These are phyloP conservation scores for Ceratocystis variospora DNA, from an alignment of 2,329 filamentous ascomycete species.

Conservation along the genomic window DNA sequence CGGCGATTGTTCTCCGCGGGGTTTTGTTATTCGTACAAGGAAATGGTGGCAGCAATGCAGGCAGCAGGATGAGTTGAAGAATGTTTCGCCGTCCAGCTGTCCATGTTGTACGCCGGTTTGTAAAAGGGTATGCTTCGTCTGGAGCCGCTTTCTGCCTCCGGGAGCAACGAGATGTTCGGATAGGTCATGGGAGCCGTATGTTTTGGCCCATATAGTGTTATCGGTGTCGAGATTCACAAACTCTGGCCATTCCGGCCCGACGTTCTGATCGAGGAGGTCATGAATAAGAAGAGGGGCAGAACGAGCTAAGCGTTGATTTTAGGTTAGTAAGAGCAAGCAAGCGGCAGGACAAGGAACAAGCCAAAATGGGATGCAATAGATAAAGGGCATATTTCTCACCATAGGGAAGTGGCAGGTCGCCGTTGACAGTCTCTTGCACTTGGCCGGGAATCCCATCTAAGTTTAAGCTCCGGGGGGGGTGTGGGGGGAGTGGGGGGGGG, in stretches of 20 bases:
- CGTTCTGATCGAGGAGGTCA: constrained; percentile 20
- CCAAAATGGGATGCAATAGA: background rate
- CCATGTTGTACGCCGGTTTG: constrained; percentile 17
- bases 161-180: constrained; percentile 13
- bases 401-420: constrained; percentile 18
- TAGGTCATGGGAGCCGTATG: constrained; percentile 6
- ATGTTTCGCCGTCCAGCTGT: background rate
- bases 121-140: constrained; percentile 18
- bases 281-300: constrained; percentile 20
- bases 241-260: constrained; percentile 20
- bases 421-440: constrained; percentile 12
- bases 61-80: constrained; percentile 17
- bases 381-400: constrained; percentile 9
- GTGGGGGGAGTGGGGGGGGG: too few relatives aligned
- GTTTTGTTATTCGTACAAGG: constrained; percentile 8
- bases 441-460: constrained; percentile 9
- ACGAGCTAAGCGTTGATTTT: constrained; percentile 11
- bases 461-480: too few relatives aligned
- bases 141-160: constrained; percentile 12
- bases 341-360: background rate
- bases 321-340: background rate
- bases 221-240: constrained; percentile 15
- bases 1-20: constrained; percentile 15
- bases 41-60: constrained; percentile 19
- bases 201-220: constrained; percentile 10